Evolutionary conservation across 148 eudicot species (phyloP).

Genomic region (Cornus florida): DNA sequence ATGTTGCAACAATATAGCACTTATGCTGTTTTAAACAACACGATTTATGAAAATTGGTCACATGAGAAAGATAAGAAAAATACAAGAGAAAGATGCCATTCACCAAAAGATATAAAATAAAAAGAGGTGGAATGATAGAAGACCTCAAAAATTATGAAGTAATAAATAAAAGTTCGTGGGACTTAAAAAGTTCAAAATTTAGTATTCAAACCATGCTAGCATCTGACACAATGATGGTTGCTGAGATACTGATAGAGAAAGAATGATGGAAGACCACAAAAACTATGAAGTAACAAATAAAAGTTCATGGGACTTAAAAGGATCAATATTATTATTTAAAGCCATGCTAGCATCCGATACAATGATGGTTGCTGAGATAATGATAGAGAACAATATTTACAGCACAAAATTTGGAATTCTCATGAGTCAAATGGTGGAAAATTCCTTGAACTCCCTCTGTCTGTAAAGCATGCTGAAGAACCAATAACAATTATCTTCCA

Average conservation of each 20-base stretch:
- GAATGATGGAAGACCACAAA: not conserved
- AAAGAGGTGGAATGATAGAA: too few species aligned
- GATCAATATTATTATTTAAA: too few species aligned
- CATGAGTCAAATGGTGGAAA: not conserved
- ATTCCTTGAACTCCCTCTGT: too few species aligned
- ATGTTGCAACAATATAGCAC: slow-evolving; percentile 96
- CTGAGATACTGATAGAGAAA: not conserved
- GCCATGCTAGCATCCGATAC: too few species aligned
- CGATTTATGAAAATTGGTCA: slow-evolving; percentile 6
- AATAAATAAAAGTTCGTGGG: too few species aligned
- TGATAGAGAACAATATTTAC: not conserved
- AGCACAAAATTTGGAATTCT: not conserved
- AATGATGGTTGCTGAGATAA: too few species aligned
- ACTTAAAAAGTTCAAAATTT: too few species aligned
- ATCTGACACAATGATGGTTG: too few species aligned
- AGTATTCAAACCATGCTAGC: too few species aligned
- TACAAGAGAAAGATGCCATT: not conserved
- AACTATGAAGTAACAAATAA: not conserved
- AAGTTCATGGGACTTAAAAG: too few species aligned
- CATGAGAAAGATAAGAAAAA: not conserved
- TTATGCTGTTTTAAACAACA: slow-evolving; percentile 66
- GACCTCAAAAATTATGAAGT: not conserved
- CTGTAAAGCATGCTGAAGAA: too few species aligned
- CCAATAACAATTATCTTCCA: too few species aligned
- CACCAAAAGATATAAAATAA: not conserved